Percentiles rank a stretch among this genome's conserved stretches.
These are phyloP conservation scores for Kregervanrija pseudodelftensis DNA, from an alignment of 805 yeast genomes.

Conservation along the genomic window DNA sequence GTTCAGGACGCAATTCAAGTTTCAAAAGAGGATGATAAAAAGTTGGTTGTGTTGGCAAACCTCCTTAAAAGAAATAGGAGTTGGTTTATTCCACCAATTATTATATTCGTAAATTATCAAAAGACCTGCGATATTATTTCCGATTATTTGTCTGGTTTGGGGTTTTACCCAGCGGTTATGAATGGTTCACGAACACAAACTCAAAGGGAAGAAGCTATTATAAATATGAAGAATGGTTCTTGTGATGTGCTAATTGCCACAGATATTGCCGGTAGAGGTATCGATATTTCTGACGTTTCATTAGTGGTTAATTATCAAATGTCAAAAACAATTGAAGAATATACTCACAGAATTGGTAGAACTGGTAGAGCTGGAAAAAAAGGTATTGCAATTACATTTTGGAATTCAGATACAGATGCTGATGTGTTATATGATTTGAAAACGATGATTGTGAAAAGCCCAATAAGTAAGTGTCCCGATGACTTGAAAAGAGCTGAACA, in stretches of 20 bases:
- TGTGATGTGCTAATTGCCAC: slow-evolving; percentile 77
- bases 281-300: slow-evolving; percentile 83
- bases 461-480: slow-evolving; percentile 32
- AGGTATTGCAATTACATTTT: slow-evolving; percentile 72
- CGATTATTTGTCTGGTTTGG: slow-evolving; percentile 38
- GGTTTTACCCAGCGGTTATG: slow-evolving; percentile 50
- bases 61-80: slow-evolving; percentile 36
- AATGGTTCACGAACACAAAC: slow-evolving; percentile 88
- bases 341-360: slow-evolving; percentile 90
- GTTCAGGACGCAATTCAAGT: slow-evolving; percentile 59
- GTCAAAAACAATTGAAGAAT: slow-evolving; percentile 71
- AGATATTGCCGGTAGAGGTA: slow-evolving; percentile 93
- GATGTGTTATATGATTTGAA: slow-evolving; percentile 44
- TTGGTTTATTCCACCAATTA: slow-evolving; percentile 44
- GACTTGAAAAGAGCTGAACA: slow-evolving; percentile 25
- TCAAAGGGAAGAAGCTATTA: slow-evolving; percentile 73
- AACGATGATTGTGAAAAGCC: slow-evolving; percentile 38
- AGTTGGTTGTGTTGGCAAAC: slow-evolving; percentile 35
- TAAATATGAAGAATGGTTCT: slow-evolving; percentile 45
- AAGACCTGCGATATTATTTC: slow-evolving; percentile 63
- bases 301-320: slow-evolving; percentile 83
- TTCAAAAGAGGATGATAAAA: slow-evolving; percentile 35
- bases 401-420: slow-evolving; percentile 46
- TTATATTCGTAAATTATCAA: slow-evolving; percentile 76
- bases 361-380: slow-evolving; percentile 90